Evolutionary conservation across 306 rosid species (phyloP).

Genomic region (Albizia julibrissin): DNA sequence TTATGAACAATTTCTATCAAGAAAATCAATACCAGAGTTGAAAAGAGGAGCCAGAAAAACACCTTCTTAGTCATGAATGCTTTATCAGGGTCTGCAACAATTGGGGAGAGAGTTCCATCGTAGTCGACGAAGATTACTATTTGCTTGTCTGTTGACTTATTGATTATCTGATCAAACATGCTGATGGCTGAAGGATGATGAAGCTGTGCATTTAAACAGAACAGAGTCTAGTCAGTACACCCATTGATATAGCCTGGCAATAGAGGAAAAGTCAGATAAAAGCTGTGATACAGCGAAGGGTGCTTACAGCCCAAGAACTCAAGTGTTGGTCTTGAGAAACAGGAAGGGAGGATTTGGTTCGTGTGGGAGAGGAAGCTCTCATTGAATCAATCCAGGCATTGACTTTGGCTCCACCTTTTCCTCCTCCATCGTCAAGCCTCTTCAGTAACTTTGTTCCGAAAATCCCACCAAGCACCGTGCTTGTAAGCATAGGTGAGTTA

Average conservation of each 20-base stretch:
- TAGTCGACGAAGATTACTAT: slow-evolving; percentile 82
- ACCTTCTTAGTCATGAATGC: slow-evolving; percentile 91
- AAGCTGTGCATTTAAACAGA: slow-evolving; percentile 39
- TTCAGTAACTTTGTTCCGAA: slow-evolving; percentile 45
- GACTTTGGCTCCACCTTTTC: slow-evolving; percentile 39
- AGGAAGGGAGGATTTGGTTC: slow-evolving; percentile 38
- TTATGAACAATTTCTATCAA: background rate
- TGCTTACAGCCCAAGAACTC: slow-evolving; percentile 65
- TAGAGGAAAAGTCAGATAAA: background rate
- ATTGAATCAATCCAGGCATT: slow-evolving; percentile 75
- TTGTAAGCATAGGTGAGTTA: slow-evolving; percentile 37
- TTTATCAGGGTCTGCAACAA: slow-evolving; percentile 86
- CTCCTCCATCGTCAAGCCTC: slow-evolving; percentile 46
- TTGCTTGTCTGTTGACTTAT: slow-evolving; percentile 64
- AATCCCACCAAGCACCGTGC: slow-evolving; percentile 39
- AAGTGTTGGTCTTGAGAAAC: slow-evolving; percentile 36
- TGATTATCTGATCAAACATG: slow-evolving; percentile 62
- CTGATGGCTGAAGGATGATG: slow-evolving; percentile 78
- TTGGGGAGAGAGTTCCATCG: slow-evolving; percentile 96
- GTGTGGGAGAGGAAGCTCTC: slow-evolving; percentile 88
- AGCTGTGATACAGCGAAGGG: background rate
- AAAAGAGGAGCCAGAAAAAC: background rate
- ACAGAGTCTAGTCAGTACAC: slow-evolving; percentile 8
- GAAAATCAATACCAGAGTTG: background rate
- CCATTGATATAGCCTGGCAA: background rate